phyloP scores from a whole-genome alignment of 1,284 basidiomycete genomes.

The Boletellus deceptivus region DNA sequence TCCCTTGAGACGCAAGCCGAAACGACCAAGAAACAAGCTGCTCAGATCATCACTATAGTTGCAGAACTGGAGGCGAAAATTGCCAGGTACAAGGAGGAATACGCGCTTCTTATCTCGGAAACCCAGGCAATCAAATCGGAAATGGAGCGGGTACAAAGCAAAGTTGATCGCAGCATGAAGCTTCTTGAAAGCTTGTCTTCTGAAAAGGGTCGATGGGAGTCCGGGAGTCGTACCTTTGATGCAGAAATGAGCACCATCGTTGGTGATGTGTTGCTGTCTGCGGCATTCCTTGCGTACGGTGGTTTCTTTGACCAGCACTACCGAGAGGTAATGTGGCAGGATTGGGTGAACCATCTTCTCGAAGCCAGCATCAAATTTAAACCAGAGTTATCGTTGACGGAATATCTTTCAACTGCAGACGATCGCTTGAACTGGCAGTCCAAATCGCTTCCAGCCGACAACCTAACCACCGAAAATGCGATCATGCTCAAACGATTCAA shows the following conservation, averaged over 20 bases:
- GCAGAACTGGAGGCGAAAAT: constrained; percentile 93
- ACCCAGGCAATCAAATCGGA: constrained; percentile 96
- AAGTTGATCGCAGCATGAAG: constrained; percentile 97
- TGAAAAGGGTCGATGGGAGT: constrained; percentile 93
- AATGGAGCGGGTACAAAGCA: constrained; percentile 97
- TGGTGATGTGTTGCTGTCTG: constrained; percentile 94
- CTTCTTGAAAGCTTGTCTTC: constrained; percentile 93
- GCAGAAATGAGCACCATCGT: constrained; percentile 99
- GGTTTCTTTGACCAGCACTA: constrained; percentile 99
- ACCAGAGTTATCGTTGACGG: constrained; percentile 86
- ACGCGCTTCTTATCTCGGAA: constrained; percentile 95
- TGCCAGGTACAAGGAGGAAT: constrained; percentile 94
- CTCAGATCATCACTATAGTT: constrained; percentile 89
- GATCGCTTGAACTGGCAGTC: constrained; percentile 96
- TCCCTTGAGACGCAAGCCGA: constrained; percentile 91
- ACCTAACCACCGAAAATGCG: constrained; percentile 95
- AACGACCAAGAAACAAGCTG: constrained; percentile 89
- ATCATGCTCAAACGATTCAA: constrained; percentile 99
- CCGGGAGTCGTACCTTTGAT: constrained; percentile 94
- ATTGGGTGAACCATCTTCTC: constrained; percentile 87
- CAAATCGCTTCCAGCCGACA: constrained; percentile 92
- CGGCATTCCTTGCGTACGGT: constrained; percentile 95
- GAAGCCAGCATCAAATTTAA: constrained; percentile 95
- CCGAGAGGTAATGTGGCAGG: constrained; percentile 95
- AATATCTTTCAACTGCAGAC: constrained; percentile 97